Conservation (phyloP, 208 protist species). For the Angomonas deanei region DNA sequence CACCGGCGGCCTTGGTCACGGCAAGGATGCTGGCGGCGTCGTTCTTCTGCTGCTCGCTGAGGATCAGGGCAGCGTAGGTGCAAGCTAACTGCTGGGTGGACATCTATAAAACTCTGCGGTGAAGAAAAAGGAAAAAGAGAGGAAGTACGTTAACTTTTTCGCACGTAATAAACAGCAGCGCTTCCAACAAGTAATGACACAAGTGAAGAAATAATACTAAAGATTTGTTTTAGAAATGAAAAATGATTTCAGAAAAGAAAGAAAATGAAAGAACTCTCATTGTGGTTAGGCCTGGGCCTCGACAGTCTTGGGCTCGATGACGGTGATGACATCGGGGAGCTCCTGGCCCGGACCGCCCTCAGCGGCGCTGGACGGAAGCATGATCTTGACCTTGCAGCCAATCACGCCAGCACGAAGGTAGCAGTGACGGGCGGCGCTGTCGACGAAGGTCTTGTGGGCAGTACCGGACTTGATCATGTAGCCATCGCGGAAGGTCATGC, state of each 20-base stretch:
- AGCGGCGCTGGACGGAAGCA: conserved; percentile 94
- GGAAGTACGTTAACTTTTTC: too few relatives aligned
- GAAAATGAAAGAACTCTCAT: conserved; percentile 8
- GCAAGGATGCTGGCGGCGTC: conserved; percentile 55
- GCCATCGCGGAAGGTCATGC: conserved; percentile 99
- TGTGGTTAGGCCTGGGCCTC: background rate
- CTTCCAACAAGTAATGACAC: too few relatives aligned
- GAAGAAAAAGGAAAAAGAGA: background rate
- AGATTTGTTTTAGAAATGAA: conserved; percentile 3
- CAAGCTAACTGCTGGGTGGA: conserved; percentile 88
- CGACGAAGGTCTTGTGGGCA: conserved; percentile 92
- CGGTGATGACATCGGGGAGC: conserved; percentile 79
- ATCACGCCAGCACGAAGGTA: conserved; percentile 97
- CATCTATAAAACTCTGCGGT: background rate
- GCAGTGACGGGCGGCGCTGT: conserved; percentile 96
- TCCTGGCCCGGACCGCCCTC: conserved; percentile 39
- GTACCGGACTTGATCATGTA: conserved; percentile 99
- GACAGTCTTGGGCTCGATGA: conserved; percentile 58
- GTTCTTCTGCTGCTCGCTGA: conserved; percentile 86
- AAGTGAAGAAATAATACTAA: too few relatives aligned
- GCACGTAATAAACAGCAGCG: too few relatives aligned
- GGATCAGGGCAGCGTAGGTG: conserved; percentile 92
- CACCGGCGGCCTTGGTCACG: conserved; percentile 73
- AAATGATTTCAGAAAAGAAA: conserved; percentile 22
- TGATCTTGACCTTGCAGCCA: conserved; percentile 99